Evolutionary conservation across 805 yeast genomes (phyloP), one percentile per base, ranked within the genome.

Genomic region (Metschnikowia drakensbergensis): DNA sequence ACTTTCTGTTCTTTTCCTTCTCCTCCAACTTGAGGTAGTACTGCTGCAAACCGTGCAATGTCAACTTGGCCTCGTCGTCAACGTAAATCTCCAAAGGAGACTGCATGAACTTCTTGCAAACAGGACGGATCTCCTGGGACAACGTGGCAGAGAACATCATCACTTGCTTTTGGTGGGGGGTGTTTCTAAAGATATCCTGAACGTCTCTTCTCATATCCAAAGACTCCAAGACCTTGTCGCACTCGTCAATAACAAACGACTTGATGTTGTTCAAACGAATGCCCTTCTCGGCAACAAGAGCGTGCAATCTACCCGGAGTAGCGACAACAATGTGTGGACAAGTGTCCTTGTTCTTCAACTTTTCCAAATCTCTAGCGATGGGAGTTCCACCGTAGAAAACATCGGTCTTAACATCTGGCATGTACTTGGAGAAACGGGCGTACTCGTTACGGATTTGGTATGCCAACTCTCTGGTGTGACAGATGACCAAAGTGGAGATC

Each of bases 61-160:
- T 92, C 68, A 92, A 82, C 75, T 94, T 94, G 62, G 96, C 88
- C 71, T 92, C 98, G 69, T 94, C 97, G 69, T 94, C 99, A 54
- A 92, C 98, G 66, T 86, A 92, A 59, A 92, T 89, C 76, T 92
- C 99, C 69, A 94, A 80, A 57, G 99, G 98, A 62, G 88, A 90
- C 75, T 92, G 96, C 91, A 94, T 88, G 76, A 94, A 92, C 76
- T 92, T 90, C 78, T 91, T 92, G 79, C 97, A 92, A 51, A 94
- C 83, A 54, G 97, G 97, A 71, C 96, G 87, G 64, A 92, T 89
- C 66, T 92, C 98, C 66, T 82, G 88, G 42, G 96, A 83, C 61
- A 92, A 79, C 48, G 99, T 92, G 58, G 99, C 99, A 52, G 96
- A 87, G 72, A 92, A 92, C 97, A 92, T 92, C 98, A 94, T 91